Evolutionary conservation across 1,284 basidiomycete species (phyloP), one percentile per base, ranked within the genome.

Genomic region (Sporisorium exsertum): DNA sequence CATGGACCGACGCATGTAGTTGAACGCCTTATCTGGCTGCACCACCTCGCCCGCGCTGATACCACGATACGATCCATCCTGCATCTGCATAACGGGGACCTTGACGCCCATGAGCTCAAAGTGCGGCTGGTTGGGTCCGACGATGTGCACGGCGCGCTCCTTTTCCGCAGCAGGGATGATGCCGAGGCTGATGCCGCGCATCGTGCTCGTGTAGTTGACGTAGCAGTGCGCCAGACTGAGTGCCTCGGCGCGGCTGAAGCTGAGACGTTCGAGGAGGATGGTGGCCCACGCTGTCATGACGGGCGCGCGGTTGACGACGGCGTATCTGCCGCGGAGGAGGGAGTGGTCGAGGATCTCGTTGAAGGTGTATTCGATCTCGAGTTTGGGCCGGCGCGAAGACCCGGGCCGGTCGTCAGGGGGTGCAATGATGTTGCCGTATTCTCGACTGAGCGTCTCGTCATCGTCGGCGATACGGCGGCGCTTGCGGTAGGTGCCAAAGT

Each of bases 251-350:
- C 91, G 88, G 58, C 90, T 89, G 84, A 98, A 98, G 2, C 93
- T 93, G 65, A 96, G 88, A 29, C 91, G 88, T 79, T 95, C 93
- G 8, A 93, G 92, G 18, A 97, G 92, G 40, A 94, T 87, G 61
- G 90, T 92, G 0, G 93, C 90, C 95, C 95, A 98, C 1, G 92
- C 93, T 53, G 92, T 94, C 93, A 97, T 93, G 59, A 97, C 89
- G 0, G 96, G 95, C 1, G 95, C 95, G 22, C 95, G 91, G 86
- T 98, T 98, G 57, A 94, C 89, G 10, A 94, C 88, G 27, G 90
- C 89, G 12, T 86, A 89, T 79, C 91, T 92, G 46, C 80, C 79
- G 0, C 51, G 58, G 3, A 85, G 64, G 16, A 54, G 47, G 1
- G 61, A 33, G 18, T 64, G 67, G 24, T 79, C 75, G 8, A 83